Percentiles rank a stretch among this genome's conserved stretches.
Evolutionary conservation across 352 stramenopile genomes (phyloP).

Genomic region (Globisporangium rhizosaccharum): DNA sequence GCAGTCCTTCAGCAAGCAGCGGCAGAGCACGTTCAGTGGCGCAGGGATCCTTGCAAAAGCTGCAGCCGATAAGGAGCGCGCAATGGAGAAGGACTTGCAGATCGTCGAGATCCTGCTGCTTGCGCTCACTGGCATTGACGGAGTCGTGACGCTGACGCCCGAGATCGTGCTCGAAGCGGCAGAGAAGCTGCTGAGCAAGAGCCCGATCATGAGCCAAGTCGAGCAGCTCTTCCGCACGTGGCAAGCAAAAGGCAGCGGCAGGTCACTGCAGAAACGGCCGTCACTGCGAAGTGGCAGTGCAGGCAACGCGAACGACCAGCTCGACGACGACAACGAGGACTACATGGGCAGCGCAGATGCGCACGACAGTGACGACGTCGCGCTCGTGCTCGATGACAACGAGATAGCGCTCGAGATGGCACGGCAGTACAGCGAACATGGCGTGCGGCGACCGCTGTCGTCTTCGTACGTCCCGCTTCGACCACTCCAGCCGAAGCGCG

Average conservation of each 20-base stretch:
- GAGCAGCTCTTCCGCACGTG: slow-evolving; percentile 32
- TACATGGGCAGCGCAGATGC: slow-evolving; percentile 15
- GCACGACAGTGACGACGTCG: slow-evolving; percentile 8
- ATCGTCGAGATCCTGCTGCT: slow-evolving; percentile 33
- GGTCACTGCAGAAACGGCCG: slow-evolving; percentile 2
- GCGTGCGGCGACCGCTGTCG: slow-evolving; percentile 2
- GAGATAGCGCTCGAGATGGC: slow-evolving; percentile 22
- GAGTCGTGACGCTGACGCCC: slow-evolving; percentile 21
- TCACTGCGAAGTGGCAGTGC: not conserved
- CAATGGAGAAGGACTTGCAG: slow-evolving; percentile 9
- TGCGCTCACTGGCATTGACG: slow-evolving; percentile 27
- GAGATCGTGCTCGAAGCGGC: slow-evolving; percentile 21
- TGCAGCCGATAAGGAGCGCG: slow-evolving; percentile 1
- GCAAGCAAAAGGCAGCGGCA: slow-evolving; percentile 22
- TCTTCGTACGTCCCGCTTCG: slow-evolving; percentile 17
- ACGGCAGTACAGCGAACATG: slow-evolving; percentile 24
- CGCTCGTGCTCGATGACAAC: slow-evolving; percentile 10
- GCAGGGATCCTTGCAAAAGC: slow-evolving; percentile 6
- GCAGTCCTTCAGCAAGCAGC: not conserved
- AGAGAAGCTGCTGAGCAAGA: slow-evolving; percentile 20
- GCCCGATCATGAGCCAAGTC: slow-evolving; percentile 23
- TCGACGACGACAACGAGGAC: slow-evolving; percentile 18
- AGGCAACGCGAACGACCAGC: not conserved
- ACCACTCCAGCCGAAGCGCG: slow-evolving; percentile 21
- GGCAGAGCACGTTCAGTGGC: slow-evolving; percentile 3